Conservation (phyloP, 2,329 filamentous ascomycete genomes). For the Lecanosticta acicola region DNA sequence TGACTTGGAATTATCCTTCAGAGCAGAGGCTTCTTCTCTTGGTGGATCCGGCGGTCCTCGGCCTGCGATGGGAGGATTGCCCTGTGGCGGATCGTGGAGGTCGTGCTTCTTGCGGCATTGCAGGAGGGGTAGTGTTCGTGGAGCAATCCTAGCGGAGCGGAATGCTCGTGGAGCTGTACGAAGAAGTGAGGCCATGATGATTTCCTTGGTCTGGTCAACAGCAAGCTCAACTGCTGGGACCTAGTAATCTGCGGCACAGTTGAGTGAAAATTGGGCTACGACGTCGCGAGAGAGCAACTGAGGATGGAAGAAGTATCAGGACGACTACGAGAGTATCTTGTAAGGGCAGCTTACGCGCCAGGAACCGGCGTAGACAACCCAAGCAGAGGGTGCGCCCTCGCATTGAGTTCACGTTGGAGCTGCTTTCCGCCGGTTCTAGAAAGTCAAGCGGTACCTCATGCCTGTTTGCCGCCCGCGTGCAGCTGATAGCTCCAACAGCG, state of each 20-base stretch:
- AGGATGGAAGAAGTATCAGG: too few species aligned
- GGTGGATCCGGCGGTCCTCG: constrained; percentile 29
- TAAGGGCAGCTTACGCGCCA: not conserved
- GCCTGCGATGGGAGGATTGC: constrained; percentile 27
- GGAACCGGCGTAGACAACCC: not conserved
- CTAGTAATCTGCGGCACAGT: too few species aligned
- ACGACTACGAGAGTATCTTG: too few species aligned
- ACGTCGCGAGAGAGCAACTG: too few species aligned
- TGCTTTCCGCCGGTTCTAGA: too few species aligned
- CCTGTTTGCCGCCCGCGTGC: not conserved
- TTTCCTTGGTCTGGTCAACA: too few species aligned
- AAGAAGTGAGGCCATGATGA: constrained; percentile 19
- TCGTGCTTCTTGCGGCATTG: constrained; percentile 26
- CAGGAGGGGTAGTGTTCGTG: constrained; percentile 10
- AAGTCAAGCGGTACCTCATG: not conserved
- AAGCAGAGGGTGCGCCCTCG: too few species aligned
- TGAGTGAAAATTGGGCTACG: too few species aligned
- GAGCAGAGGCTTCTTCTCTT: constrained; percentile 26
- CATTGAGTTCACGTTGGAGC: too few species aligned
- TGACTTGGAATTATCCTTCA: constrained; percentile 29
- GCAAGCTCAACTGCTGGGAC: too few species aligned
- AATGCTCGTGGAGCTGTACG: constrained; percentile 18
- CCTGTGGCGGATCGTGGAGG: constrained; percentile 27
- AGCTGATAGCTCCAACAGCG: too few species aligned
- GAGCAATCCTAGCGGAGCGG: constrained; percentile 8